Conservation (phyloP, 257 asterid species). For the Penstemon davidsonii region DNA sequence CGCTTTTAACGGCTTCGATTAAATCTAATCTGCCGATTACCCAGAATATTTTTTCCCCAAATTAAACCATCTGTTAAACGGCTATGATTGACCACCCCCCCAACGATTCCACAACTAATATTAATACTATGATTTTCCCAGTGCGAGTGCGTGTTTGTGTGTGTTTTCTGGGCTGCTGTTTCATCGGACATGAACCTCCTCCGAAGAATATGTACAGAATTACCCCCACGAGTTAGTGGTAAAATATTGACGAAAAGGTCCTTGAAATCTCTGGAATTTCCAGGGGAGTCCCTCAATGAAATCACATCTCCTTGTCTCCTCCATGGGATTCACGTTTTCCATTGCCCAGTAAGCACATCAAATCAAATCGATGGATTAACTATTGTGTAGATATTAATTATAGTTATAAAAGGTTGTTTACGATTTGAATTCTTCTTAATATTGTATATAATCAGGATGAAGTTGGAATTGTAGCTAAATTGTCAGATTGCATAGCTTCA, state of each 20-base stretch:
- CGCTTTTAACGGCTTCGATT: too few species aligned
- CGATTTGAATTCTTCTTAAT: not conserved
- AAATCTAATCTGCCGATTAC: too few species aligned
- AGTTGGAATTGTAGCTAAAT: slow-evolving; percentile 83
- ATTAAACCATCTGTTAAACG: not conserved
- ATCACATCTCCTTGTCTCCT: slow-evolving; percentile 56
- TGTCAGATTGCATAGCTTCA: slow-evolving; percentile 92
- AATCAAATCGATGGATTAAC: not conserved
- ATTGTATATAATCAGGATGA: slow-evolving; percentile 53
- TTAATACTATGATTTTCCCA: too few species aligned
- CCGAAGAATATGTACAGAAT: slow-evolving; percentile 39
- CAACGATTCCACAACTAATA: too few species aligned
- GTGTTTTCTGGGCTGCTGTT: not conserved
- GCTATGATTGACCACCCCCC: not conserved
- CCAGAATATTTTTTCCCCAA: too few species aligned
- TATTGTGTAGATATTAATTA: not conserved
- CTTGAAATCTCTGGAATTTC: slow-evolving; percentile 44
- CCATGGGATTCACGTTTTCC: slow-evolving; percentile 91
- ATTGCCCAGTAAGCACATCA: slow-evolving; percentile 64
- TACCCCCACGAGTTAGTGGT: slow-evolving; percentile 36
- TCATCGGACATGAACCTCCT: slow-evolving; percentile 57
- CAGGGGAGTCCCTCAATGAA: slow-evolving; percentile 44
- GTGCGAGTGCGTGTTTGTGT: slow-evolving; percentile 13
- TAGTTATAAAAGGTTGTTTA: not conserved
- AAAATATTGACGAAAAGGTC: slow-evolving; percentile 42